Evolutionary conservation across 352 stramenopile genomes (phyloP).

Genomic region (Globisporangium cystogenes): DNA sequence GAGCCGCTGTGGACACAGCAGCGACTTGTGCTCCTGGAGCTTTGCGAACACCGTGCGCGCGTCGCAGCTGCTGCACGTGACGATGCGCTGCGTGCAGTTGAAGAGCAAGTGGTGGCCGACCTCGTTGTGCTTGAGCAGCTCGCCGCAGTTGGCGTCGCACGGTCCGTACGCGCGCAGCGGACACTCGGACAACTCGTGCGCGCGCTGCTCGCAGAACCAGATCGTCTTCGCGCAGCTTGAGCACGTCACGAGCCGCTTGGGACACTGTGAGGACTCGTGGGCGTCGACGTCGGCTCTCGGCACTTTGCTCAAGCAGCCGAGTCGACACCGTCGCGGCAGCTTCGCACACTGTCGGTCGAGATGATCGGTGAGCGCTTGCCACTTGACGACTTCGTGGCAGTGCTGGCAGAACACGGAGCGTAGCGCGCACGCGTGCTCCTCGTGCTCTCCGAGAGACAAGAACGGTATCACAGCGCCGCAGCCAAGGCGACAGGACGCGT

Average conservation of each 20-base stretch:
- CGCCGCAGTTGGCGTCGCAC: slow-evolving; percentile 44
- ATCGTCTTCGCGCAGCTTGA: slow-evolving; percentile 32
- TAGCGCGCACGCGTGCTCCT: slow-evolving; percentile 35
- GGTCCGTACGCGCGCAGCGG: slow-evolving; percentile 37
- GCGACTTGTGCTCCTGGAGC: slow-evolving; percentile 33
- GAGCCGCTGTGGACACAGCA: slow-evolving; percentile 43
- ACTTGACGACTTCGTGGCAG: slow-evolving; percentile 31
- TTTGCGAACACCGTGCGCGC: slow-evolving; percentile 23
- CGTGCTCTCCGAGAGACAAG: slow-evolving; percentile 39
- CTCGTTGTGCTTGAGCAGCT: slow-evolving; percentile 40
- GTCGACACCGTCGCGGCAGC: slow-evolving; percentile 36
- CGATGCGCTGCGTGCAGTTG: slow-evolving; percentile 35
- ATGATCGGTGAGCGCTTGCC: slow-evolving; percentile 27
- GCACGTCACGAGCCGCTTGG: slow-evolving; percentile 65
- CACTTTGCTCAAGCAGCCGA: slow-evolving; percentile 35
- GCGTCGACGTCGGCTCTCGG: slow-evolving; percentile 12
- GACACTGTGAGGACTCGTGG: slow-evolving; percentile 42
- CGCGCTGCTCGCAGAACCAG: slow-evolving; percentile 37
- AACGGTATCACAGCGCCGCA: slow-evolving; percentile 47
- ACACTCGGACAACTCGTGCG: slow-evolving; percentile 42
- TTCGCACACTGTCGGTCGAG: slow-evolving; percentile 27
- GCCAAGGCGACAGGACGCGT: slow-evolving; percentile 45
- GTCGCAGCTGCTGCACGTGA: slow-evolving; percentile 48
- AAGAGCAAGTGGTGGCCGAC: slow-evolving; percentile 52
- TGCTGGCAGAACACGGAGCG: slow-evolving; percentile 46